These are phyloP conservation scores for Warburgia ugandensis DNA, from an alignment of 164 flowering plant species.

Conservation along the genomic window DNA sequence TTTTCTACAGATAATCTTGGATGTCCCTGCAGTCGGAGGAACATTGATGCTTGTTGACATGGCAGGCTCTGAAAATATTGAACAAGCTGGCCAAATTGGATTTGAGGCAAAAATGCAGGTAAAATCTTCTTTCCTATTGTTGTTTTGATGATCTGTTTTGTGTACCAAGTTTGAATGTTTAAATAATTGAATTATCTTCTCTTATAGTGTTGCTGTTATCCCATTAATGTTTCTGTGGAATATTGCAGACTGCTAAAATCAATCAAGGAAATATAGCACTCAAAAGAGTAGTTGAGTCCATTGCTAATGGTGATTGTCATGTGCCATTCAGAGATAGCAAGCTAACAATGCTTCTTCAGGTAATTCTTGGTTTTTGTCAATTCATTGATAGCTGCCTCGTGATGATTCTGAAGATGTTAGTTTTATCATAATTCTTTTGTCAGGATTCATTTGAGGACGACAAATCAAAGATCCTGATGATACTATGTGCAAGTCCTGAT, in stretches of 20 bases:
- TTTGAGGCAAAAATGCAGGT: conserved; percentile 99
- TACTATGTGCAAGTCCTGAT: conserved; percentile 92
- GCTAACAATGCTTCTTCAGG: conserved; percentile 97
- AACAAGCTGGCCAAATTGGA: conserved; percentile 94
- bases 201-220: not conserved
- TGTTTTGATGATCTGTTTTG: not conserved
- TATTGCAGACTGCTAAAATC: conserved; percentile 81
- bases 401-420: not conserved
- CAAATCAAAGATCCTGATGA: conserved; percentile 87
- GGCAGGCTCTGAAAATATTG: conserved; percentile 99
- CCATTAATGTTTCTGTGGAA: conserved; percentile 4
- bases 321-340: conserved; percentile 98
- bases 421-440: not conserved
- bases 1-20: conserved; percentile 67
- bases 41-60: conserved; percentile 95
- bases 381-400: not conserved
- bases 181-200: no score
- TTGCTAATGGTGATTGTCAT: conserved; percentile 96
- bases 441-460: conserved; percentile 98
- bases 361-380: conserved; percentile 14
- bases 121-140: not conserved
- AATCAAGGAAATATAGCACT: conserved; percentile 93
- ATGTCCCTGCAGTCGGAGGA: conserved; percentile 93
- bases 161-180: not conserved
- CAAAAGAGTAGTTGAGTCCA: conserved; percentile 95